These are phyloP conservation scores for Gelatoporia subvermispora DNA, from an alignment of 768 basidiomycete species.

Conservation along the genomic window DNA sequence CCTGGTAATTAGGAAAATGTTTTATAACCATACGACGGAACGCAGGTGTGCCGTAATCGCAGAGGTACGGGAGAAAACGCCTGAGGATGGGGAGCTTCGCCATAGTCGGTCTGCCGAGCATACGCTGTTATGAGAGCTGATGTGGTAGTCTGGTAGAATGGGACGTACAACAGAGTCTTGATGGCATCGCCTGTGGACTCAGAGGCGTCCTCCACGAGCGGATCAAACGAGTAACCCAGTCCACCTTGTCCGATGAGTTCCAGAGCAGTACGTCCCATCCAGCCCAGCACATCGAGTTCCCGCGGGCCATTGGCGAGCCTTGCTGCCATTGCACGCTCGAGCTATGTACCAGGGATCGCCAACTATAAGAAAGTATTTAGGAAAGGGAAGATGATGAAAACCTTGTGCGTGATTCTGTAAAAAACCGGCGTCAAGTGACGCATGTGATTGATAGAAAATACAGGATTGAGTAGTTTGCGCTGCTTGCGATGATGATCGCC, in stretches of 20 bases:
- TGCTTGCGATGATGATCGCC: constrained; percentile 15
- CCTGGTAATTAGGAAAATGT: constrained; percentile 4
- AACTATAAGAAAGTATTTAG: no score
- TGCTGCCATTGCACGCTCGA: constrained; percentile 4
- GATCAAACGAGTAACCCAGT: constrained; percentile 35
- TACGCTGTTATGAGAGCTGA: no score
- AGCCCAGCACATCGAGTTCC: constrained; percentile 18
- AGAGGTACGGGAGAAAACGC: background rate
- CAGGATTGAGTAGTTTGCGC: constrained; percentile 16
- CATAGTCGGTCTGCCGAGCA: no score
- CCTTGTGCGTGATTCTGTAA: constrained; percentile 5
- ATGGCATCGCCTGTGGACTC: constrained; percentile 6
- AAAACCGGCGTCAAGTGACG: constrained; percentile 15
- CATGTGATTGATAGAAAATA: constrained; percentile 15
- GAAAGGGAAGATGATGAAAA: no score
- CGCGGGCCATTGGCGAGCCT: background rate
- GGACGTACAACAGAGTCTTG: constrained; percentile 24
- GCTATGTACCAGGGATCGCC: no score
- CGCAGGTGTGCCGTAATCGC: background rate
- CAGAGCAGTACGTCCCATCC: constrained; percentile 22
- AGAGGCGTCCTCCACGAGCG: constrained; percentile 26
- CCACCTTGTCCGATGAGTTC: constrained; percentile 43
- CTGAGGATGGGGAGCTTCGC: background rate
- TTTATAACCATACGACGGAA: constrained; percentile 4
- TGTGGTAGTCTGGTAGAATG: no score